Evolutionary conservation across 441 rosid genomes (phyloP), one percentile per base, ranked within the genome.

Genomic region (Eruca vesicaria): DNA sequence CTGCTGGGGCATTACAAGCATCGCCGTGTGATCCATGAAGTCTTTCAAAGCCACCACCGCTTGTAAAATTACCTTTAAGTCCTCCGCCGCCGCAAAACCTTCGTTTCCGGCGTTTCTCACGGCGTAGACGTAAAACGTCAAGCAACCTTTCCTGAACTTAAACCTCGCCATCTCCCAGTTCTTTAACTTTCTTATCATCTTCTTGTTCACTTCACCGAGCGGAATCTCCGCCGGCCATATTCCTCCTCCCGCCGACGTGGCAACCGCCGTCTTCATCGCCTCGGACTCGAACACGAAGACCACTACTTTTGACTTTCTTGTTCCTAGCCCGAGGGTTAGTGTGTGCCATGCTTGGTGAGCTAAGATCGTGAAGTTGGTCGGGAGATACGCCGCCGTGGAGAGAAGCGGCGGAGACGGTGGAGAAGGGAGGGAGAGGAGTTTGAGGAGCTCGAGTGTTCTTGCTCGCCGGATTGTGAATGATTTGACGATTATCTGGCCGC

Each of bases 281-380:
- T 90, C 98, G 0, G 98, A 87, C 55, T 92, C 99, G 36, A 92
- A 90, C n/a, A 95, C 96, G 69, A 95, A 92, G 9, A 95, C 66
- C 0, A 90, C 74, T 0, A 95, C 90, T 63, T 95, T 92, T 0
- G 99, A 92, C 68, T 90, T 95, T 74, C 80, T 92, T 7, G 99
- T 92, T 5, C 99, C 98, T 0, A 95, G 85, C 2, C 98, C 98
- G 18, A 92, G 90, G 3, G 98, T 92, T 0, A 95, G 80, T 11
- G 98, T 94, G 56, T 94, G 98, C 99, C 97, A 94, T 4, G 99
- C 99, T 41, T 88, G 98, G 81, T 95, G 98, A 2, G 99, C 97
- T 20, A 95, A 74, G 84, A 92, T 88, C 0, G 97, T 90, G 94
- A 95, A 95, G 81, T 89, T 92, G 8, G 98, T 95, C 0, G 99